Conservation (phyloP, 208 protist species). For the Phytomonas sp. region DNA sequence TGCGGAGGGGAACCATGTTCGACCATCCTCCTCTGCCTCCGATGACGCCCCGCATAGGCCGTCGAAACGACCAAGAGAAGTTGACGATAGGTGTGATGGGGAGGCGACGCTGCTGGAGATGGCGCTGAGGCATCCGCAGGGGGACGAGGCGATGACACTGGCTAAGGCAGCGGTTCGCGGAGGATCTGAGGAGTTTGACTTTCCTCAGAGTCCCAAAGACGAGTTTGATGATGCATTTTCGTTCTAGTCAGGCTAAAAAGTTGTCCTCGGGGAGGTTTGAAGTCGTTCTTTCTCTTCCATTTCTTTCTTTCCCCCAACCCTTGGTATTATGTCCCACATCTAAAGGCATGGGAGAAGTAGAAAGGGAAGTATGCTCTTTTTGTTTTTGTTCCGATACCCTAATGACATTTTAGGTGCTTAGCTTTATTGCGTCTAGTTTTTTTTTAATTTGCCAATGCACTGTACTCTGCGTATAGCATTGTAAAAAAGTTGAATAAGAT, state of each 20-base stretch:
- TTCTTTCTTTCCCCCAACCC: neutral
- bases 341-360: neutral
- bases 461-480: conserved; percentile 9
- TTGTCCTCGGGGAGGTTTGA: neutral
- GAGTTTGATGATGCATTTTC: neutral
- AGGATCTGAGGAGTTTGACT: neutral
- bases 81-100: neutral
- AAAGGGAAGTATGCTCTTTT: neutral
- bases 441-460: neutral
- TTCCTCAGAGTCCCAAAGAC: neutral
- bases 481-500: conserved; percentile 4
- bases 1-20: conserved; percentile 3
- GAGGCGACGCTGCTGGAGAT: conserved; percentile 4
- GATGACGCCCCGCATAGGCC: neutral
- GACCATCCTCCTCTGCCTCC: neutral
- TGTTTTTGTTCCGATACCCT: conserved; percentile 1
- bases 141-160: neutral
- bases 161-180: neutral
- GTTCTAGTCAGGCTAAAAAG: neutral
- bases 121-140: neutral
- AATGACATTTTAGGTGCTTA: neutral
- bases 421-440: neutral
- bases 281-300: neutral
- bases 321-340: neutral
- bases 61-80: conserved; percentile 3